These are phyloP conservation scores for Paratinospora sagittata DNA, from an alignment of 164 flowering plant species.

Conservation along the genomic window DNA sequence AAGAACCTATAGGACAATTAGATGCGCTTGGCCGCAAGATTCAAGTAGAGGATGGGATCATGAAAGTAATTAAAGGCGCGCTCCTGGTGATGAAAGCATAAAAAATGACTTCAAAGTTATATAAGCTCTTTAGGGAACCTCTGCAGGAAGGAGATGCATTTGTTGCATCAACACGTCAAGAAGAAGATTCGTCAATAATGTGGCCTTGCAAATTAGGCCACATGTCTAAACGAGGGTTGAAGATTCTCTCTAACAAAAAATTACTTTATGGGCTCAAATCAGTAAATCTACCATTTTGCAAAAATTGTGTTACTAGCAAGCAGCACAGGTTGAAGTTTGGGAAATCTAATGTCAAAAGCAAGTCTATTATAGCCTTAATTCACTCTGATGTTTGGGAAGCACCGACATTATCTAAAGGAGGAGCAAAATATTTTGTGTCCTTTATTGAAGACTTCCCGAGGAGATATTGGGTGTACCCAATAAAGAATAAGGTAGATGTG, in stretches of 20 bases:
- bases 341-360: neutral
- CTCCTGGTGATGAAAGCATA: too few species aligned
- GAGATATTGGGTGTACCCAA: conserved; percentile 8
- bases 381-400: conserved; percentile 6
- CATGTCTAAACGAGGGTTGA: conserved; percentile 11
- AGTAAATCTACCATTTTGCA: neutral
- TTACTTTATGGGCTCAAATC: conserved; percentile 9
- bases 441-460: too few species aligned
- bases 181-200: conserved; percentile 8
- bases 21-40: too few species aligned
- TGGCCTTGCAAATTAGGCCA: conserved; percentile 17
- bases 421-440: neutral
- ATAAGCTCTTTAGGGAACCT: too few species aligned
- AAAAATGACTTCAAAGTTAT: too few species aligned
- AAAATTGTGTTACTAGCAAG: conserved; percentile 16
- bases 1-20: too few species aligned
- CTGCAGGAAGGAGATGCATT: too few species aligned
- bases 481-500: conserved; percentile 9
- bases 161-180: too few species aligned
- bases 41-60: too few species aligned
- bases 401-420: conserved; percentile 10
- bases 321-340: conserved; percentile 14
- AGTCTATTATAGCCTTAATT: conserved; percentile 5
- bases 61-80: too few species aligned
- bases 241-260: conserved; percentile 10